Base-by-base conservation (phyloP, 164 flowering plant species). In the Umbilicus rupestris region DNA sequence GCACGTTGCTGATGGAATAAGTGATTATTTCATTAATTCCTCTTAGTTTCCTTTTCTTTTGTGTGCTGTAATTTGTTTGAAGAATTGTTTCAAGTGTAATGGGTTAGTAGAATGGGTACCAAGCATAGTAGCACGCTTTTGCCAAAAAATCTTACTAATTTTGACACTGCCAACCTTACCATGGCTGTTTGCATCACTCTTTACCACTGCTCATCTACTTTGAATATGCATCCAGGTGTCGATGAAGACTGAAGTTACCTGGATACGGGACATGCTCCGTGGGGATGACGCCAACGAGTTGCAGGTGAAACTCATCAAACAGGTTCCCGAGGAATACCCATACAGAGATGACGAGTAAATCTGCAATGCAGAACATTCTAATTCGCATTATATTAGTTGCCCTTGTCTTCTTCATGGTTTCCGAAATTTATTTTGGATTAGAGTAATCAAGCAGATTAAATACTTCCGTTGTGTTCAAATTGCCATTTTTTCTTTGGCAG, bases 271-370 rank as follows among this genome's bases (percentile, higher is more conserved):
- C 68, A 83, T 89, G 96, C 92, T 95, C 59, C 82, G 88, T 47
- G 99, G 99, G 28, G 99, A 95, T 70, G 99, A 95, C 75, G 89
- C 87, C 14, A 84, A 78, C 31, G 97, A 95, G 77, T 67, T 95
- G 76, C 89, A 86, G 63, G 87, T 95, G 71, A 92, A 88, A 72
- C 97, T 95, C 71, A 71, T 95, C 79, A 88, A 95, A 81, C 99
- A 95, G 77, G 83, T 92, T 68, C 90, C 99, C 0, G 99, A 95
- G 71, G 96, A 95, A 73, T 95, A 95, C 67, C 99, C 99, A 20
- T 95, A 92, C 88, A 95, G 92, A 78, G 97, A 95, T 73, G 97
- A 95, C 30, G 99, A 95, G 78, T 95, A 71, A 84, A 9, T 7
- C 1, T 55, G 7, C 8, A 26, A 2, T 16, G 7, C 19, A 14